These are phyloP conservation scores for Aspergillus conjunctus DNA, from an alignment of 495 filamentous ascomycete species.

Conservation along the genomic window DNA sequence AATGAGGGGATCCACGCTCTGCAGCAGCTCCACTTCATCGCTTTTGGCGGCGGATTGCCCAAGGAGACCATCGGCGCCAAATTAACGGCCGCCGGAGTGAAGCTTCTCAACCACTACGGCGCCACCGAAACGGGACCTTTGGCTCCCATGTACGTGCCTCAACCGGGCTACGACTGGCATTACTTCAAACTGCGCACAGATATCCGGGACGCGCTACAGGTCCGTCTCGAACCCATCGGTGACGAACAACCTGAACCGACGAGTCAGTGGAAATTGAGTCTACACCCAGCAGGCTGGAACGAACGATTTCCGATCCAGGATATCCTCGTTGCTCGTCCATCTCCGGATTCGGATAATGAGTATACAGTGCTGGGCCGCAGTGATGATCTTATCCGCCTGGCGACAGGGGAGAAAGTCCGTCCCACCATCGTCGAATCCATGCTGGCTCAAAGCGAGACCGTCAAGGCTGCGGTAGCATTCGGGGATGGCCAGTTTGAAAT, in stretches of 20 bases:
- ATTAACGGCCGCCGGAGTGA: conserved; percentile 30
- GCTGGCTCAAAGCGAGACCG: conserved; percentile 21
- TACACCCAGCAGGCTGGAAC: conserved; percentile 29
- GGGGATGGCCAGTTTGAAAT: conserved; percentile 30
- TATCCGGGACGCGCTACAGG: conserved; percentile 15
- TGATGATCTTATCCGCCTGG: conserved; percentile 44
- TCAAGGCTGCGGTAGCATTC: conserved; percentile 34
- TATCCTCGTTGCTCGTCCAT: conserved; percentile 27
- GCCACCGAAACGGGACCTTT: conserved; percentile 41
- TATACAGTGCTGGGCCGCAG: conserved; percentile 32
- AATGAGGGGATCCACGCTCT: conserved; percentile 31
- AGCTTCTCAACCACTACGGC: conserved; percentile 42
- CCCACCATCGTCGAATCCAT: conserved; percentile 33
- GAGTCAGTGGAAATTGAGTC: conserved; percentile 20
- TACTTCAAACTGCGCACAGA: conserved; percentile 41
- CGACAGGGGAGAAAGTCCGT: conserved; percentile 43
- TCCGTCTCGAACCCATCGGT: not conserved
- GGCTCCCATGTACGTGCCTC: conserved; percentile 35
- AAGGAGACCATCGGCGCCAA: conserved; percentile 28
- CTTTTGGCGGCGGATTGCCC: conserved; percentile 44
- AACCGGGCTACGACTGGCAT: conserved; percentile 32
- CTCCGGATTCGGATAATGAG: conserved; percentile 15
- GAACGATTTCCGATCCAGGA: conserved; percentile 36
- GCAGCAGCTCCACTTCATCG: conserved; percentile 42
- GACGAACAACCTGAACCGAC: not conserved